A percentile compares a stretch with the other conserved stretches of the same genome.
phyloP scores from a whole-genome alignment of 2,329 filamentous ascomycete genomes.

The Aspergillus sp. region DNA sequence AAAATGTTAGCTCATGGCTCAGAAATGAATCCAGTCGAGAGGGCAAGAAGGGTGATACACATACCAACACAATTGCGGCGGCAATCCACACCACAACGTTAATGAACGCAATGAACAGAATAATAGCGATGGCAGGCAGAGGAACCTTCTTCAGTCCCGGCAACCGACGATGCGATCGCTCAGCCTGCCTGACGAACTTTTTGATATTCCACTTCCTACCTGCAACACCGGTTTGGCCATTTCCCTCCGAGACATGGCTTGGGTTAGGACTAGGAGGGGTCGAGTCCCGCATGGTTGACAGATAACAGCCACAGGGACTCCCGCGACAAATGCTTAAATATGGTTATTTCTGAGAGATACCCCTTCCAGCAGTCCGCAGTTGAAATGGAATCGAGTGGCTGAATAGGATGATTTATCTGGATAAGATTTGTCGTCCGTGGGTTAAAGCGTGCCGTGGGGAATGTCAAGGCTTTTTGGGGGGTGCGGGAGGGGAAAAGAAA shows the following conservation, averaged over 20 bases:
- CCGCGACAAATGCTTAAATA: too few species aligned
- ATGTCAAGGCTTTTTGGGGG: background rate
- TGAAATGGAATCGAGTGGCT: background rate
- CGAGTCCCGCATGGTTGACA: slow-evolving; percentile 14
- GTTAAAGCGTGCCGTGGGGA: background rate
- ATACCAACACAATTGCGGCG: slow-evolving; percentile 59
- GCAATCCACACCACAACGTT: slow-evolving; percentile 62
- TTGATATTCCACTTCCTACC: slow-evolving; percentile 33
- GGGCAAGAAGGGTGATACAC: slow-evolving; percentile 15
- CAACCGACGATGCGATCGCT: slow-evolving; percentile 52
- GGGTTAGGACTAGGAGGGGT: slow-evolving; percentile 3
- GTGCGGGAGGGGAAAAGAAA: background rate
- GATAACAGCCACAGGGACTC: background rate
- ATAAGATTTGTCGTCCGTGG: background rate
- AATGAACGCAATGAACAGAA: slow-evolving; percentile 54
- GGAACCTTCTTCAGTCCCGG: slow-evolving; percentile 60
- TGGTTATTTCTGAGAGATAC: background rate
- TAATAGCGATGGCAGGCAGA: slow-evolving; percentile 59
- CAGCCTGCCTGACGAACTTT: slow-evolving; percentile 41
- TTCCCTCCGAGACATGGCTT: background rate
- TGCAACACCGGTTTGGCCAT: slow-evolving; percentile 1
- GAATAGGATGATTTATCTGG: background rate
- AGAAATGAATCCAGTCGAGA: background rate
- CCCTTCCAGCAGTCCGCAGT: background rate
- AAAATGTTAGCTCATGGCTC: slow-evolving; percentile 14